phyloP scores from a whole-genome alignment of 192 early-diverging fungal genomes.

The Powellomyces hirtus region DNA sequence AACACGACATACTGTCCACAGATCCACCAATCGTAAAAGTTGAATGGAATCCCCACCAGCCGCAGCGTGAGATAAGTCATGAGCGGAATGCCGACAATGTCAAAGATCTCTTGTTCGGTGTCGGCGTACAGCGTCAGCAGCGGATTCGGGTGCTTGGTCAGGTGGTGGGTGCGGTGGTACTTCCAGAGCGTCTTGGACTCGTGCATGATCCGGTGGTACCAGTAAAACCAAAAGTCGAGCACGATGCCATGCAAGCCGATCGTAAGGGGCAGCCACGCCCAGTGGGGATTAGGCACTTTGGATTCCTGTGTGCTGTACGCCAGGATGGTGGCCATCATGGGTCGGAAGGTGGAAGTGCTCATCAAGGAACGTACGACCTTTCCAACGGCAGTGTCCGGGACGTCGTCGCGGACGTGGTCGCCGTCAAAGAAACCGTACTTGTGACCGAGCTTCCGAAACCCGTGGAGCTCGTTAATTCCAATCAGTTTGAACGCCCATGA shows the following conservation, averaged over 20 bases:
- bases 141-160: constrained; percentile 14
- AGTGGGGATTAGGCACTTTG: neutral
- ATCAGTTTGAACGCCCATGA: neutral
- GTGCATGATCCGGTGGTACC: constrained; percentile 16
- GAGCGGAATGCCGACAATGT: constrained; percentile 5
- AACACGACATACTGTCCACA: constrained; percentile 13
- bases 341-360: constrained; percentile 3
- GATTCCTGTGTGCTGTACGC: neutral
- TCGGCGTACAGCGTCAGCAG: constrained; percentile 14
- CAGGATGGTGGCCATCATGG: neutral
- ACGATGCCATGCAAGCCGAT: constrained; percentile 4
- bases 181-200: constrained; percentile 1
- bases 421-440: constrained; percentile 18
- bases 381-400: neutral
- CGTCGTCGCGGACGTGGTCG: constrained; percentile 7
- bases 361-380: neutral
- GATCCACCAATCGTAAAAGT: constrained; percentile 19
- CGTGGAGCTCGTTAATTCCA: neutral
- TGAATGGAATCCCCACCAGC: constrained; percentile 5
- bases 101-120: neutral
- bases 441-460: neutral
- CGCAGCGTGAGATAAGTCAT: constrained; percentile 4
- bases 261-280: constrained; percentile 8
- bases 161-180: constrained; percentile 11
- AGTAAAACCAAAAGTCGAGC: constrained; percentile 16